phyloP scores from a whole-genome alignment of 371 early-diverging fungal genomes.

The Lichtheimia hyalospora region DNA sequence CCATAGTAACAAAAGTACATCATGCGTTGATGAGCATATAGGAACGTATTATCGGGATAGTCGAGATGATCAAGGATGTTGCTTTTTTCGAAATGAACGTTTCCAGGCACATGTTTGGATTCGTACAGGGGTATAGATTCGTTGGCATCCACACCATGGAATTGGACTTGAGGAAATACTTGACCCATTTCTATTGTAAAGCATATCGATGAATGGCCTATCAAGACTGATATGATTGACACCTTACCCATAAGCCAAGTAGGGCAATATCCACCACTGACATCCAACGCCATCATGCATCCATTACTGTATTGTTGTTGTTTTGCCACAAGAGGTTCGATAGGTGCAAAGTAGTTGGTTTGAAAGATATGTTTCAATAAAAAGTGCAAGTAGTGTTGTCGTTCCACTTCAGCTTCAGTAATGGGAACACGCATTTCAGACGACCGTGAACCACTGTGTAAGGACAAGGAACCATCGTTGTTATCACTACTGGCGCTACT shows the following conservation, averaged over 20 bases:
- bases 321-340: conserved; percentile 5
- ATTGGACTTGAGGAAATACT: conserved; percentile 31
- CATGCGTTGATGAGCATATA: conserved; percentile 36
- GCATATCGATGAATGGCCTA: not conserved
- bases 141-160: conserved; percentile 29
- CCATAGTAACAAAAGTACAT: conserved; percentile 24
- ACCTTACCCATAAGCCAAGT: conserved; percentile 32
- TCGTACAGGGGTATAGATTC: conserved; percentile 12
- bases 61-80: conserved; percentile 24
- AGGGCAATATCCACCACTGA: conserved; percentile 33
- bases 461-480: conserved; percentile 4
- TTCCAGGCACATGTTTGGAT: conserved; percentile 22
- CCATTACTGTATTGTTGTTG: too few species aligned
- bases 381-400: conserved; percentile 28
- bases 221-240: not conserved
- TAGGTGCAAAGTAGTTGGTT: conserved; percentile 32
- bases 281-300: conserved; percentile 19
- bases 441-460: conserved; percentile 2
- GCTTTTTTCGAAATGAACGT: conserved; percentile 15
- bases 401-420: conserved; percentile 19
- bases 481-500: not conserved
- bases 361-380: conserved; percentile 40
- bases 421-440: conserved; percentile 1
- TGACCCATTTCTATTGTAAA: conserved; percentile 26
- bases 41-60: conserved; percentile 24